Evolutionary conservation across 1,284 basidiomycete species (phyloP).

Genomic region (Mycosarcoma mackinlayi): DNA sequence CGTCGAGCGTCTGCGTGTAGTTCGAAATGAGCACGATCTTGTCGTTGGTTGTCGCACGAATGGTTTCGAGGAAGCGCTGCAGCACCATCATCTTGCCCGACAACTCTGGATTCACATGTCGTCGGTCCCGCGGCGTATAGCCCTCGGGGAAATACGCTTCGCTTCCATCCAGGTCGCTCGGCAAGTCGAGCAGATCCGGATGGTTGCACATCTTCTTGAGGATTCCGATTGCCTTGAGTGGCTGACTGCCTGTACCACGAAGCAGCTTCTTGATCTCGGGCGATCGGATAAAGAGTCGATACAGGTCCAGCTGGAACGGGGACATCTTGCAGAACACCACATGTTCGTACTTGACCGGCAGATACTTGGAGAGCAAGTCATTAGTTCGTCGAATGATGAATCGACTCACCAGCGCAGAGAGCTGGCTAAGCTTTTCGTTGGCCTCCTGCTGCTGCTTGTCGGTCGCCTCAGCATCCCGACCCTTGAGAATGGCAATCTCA

Average conservation of each 20-base stretch:
- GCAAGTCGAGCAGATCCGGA: conserved; percentile 89
- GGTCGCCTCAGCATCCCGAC: conserved; percentile 89
- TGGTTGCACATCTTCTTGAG: conserved; percentile 98
- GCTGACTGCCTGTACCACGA: conserved; percentile 90
- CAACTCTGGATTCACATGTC: conserved; percentile 56
- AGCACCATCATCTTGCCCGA: conserved; percentile 81
- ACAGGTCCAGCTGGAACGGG: conserved; percentile 86
- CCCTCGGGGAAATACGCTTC: conserved; percentile 86
- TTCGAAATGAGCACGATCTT: conserved; percentile 99
- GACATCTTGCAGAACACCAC: conserved; percentile 96
- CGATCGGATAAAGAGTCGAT: conserved; percentile 91
- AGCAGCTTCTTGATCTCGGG: conserved; percentile 92
- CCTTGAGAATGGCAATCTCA: conserved; percentile 91
- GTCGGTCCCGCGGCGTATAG: conserved; percentile 73
- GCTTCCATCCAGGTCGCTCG: conserved; percentile 85
- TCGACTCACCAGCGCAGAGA: conserved; percentile 88
- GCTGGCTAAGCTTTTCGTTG: conserved; percentile 91
- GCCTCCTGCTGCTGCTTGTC: conserved; percentile 83
- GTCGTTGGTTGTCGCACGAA: conserved; percentile 73
- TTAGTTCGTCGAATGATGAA: conserved; percentile 99
- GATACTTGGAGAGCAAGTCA: conserved; percentile 94
- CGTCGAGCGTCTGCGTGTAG: conserved; percentile 95
- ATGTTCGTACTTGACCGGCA: conserved; percentile 99
- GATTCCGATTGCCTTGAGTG: conserved; percentile 95
- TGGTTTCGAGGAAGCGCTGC: conserved; percentile 72